phyloP scores from a whole-genome alignment of 352 stramenopile species.

The Pythium scleroteichum region DNA sequence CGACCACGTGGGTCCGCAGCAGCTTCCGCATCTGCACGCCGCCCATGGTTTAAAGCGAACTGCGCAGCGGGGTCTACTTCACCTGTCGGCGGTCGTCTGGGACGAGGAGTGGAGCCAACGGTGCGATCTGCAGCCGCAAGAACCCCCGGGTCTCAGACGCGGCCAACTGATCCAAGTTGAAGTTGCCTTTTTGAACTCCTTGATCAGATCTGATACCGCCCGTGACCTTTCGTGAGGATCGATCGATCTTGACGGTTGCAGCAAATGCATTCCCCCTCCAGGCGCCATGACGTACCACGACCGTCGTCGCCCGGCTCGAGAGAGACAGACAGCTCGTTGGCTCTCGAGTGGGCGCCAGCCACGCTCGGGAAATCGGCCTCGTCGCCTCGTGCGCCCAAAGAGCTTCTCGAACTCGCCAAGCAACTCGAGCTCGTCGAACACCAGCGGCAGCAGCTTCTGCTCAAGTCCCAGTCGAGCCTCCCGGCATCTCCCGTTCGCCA shows the following conservation, averaged over 20 bases:
- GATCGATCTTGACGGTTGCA: not conserved
- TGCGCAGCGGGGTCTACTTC: not conserved
- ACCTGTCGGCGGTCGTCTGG: not conserved
- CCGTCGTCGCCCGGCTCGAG: not conserved
- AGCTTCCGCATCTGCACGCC: conserved; percentile 59
- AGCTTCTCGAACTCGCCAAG: conserved; percentile 27
- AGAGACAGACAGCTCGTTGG: not conserved
- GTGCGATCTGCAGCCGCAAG: not conserved
- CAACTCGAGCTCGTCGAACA: conserved; percentile 25
- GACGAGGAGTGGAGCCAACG: conserved; percentile 3
- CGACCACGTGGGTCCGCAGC: conserved; percentile 56
- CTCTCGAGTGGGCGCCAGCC: conserved; percentile 18
- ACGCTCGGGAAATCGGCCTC: not conserved
- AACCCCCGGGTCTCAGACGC: not conserved
- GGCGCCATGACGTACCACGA: too few species aligned
- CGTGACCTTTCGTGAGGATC: not conserved
- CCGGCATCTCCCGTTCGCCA: conserved; percentile 1
- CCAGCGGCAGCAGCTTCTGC: conserved; percentile 25
- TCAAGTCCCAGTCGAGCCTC: not conserved
- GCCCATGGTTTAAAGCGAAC: conserved; percentile 8
- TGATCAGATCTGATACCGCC: not conserved
- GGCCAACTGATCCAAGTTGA: not conserved
- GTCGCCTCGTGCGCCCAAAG: not conserved
- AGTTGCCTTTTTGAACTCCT: not conserved
- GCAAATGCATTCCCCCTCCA: too few species aligned